Conservation (phyloP, 2,329 filamentous ascomycete species). For the Penicillium sp. region DNA sequence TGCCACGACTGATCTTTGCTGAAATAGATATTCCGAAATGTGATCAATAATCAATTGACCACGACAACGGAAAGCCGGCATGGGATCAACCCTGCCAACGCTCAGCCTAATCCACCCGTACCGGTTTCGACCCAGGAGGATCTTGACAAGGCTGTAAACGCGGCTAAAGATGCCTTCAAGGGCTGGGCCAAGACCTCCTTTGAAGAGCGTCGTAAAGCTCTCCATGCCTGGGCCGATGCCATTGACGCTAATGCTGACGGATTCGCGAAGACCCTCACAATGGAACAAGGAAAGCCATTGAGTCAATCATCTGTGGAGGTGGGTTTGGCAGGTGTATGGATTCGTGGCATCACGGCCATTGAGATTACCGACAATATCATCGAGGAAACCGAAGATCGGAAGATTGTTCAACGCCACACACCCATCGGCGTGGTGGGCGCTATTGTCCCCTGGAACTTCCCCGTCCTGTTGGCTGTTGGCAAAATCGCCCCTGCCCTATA, state of each 20-base stretch:
- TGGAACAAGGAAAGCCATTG: constrained; percentile 46
- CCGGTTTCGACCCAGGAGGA: constrained; percentile 52
- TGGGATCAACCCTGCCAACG: constrained; percentile 54
- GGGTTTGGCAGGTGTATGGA: constrained; percentile 25
- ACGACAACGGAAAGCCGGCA: constrained; percentile 48
- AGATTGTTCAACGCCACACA: constrained; percentile 37
- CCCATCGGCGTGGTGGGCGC: constrained; percentile 49
- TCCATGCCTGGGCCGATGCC: constrained; percentile 36
- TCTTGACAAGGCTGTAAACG: constrained; percentile 52
- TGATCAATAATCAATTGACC: constrained; percentile 52
- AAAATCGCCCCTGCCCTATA: constrained; percentile 54
- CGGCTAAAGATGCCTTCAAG: constrained; percentile 50
- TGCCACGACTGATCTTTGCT: background rate
- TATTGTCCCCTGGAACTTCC: constrained; percentile 63
- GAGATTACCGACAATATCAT: constrained; percentile 50
- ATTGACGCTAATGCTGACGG: constrained; percentile 38
- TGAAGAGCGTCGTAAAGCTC: constrained; percentile 35
- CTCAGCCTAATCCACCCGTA: constrained; percentile 51
- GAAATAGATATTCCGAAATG: constrained; percentile 50
- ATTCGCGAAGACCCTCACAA: constrained; percentile 42
- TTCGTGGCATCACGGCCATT: constrained; percentile 24
- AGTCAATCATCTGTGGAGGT: constrained; percentile 31
- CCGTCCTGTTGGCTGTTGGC: constrained; percentile 44
- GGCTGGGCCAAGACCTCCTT: constrained; percentile 45
- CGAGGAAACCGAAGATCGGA: constrained; percentile 46